These are phyloP conservation scores for Ophiorrhiza pumila DNA, from an alignment of 257 asterid species.

Conservation along the genomic window DNA sequence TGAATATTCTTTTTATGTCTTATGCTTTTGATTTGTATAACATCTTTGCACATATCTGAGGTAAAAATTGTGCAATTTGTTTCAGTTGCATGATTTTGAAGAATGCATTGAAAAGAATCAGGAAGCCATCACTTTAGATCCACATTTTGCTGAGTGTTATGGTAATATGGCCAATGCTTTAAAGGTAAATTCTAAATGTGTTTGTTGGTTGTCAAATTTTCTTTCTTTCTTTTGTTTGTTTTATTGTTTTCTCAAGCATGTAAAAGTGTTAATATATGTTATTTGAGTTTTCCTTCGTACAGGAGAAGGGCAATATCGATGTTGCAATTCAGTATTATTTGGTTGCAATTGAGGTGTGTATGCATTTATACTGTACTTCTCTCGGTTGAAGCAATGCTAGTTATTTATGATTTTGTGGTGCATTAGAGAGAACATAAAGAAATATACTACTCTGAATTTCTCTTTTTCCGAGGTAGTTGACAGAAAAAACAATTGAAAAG, in stretches of 20 bases:
- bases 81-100: conserved; percentile 87
- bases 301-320: conserved; percentile 98
- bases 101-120: conserved; percentile 86
- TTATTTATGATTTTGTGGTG: background rate
- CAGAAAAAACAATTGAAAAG: too few species aligned
- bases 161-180: conserved; percentile 99
- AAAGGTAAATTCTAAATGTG: conserved; percentile 53
- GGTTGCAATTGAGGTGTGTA: conserved; percentile 90
- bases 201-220: background rate
- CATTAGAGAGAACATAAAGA: background rate
- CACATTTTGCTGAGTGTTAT: conserved; percentile 97
- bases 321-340: conserved; percentile 91
- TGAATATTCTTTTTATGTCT: conserved; percentile 1
- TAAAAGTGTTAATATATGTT: background rate
- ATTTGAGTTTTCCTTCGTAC: conserved; percentile 24
- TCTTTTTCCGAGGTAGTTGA: background rate
- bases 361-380: background rate
- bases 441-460: background rate
- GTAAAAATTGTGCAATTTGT: conserved; percentile 18
- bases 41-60: conserved; percentile 19
- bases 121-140: conserved; percentile 87
- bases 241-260: background rate
- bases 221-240: too few species aligned
- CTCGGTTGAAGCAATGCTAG: background rate
- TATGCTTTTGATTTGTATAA: conserved; percentile 2